A percentile compares a stretch with the other conserved stretches of the same genome.
These are phyloP conservation scores for Acanthamoeba polyphaga DNA, from an alignment of 208 protist species.

Conservation along the genomic window DNA sequence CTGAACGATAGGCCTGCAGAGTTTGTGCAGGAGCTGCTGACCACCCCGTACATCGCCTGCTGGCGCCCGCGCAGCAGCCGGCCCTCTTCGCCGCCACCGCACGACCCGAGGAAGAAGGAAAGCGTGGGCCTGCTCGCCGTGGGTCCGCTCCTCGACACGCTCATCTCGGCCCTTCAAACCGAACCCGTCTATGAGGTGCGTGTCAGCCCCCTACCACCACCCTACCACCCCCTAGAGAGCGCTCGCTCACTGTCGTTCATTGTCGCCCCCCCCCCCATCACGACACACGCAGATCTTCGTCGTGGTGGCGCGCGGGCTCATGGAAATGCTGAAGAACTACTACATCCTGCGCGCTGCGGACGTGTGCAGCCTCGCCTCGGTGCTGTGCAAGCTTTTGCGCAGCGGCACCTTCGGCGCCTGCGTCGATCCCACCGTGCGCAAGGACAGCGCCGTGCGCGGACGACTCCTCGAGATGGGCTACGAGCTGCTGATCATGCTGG, in stretches of 20 bases:
- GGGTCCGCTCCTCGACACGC: not conserved
- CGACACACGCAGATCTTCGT: conserved; percentile 31
- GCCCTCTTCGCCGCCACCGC: not conserved
- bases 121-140: conserved; percentile 29
- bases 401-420: conserved; percentile 52
- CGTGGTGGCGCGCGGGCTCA: conserved; percentile 19
- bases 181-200: conserved; percentile 38
- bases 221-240: not conserved
- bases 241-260: not conserved
- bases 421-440: conserved; percentile 24
- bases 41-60: conserved; percentile 2
- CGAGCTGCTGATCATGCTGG: conserved; percentile 16
- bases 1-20: not conserved
- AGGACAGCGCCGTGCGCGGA: not conserved
- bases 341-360: conserved; percentile 39
- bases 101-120: not conserved
- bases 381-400: conserved; percentile 53
- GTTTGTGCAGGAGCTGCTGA: not conserved
- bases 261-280: not conserved
- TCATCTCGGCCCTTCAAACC: conserved; percentile 30
- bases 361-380: conserved; percentile 25
- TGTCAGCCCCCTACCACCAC: too few relatives aligned
- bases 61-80: not conserved
- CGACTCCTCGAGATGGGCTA: conserved; percentile 43
- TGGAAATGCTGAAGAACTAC: conserved; percentile 64